Conservation (phyloP, 768 basidiomycete genomes). For the Auriscalpium vulgare region DNA sequence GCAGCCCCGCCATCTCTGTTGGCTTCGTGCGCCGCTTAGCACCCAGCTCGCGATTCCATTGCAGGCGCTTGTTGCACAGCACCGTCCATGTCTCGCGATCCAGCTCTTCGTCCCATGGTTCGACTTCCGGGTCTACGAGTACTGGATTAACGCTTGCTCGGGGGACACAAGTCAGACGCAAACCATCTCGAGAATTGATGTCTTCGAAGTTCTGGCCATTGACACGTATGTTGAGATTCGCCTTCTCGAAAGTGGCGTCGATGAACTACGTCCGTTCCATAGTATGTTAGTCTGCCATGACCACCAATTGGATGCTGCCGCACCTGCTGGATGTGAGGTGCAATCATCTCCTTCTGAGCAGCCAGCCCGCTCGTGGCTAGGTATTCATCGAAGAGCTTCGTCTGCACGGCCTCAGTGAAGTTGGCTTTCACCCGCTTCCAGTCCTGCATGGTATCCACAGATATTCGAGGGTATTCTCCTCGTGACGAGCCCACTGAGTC, state of each 20-base stretch:
- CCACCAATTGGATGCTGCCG: background rate
- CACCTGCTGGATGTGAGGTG: slow-evolving; percentile 8
- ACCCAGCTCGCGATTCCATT: slow-evolving; percentile 69
- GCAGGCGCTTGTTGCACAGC: slow-evolving; percentile 62
- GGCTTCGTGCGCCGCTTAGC: slow-evolving; percentile 60
- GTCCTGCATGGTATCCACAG: slow-evolving; percentile 9
- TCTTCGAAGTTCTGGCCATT: slow-evolving; percentile 15
- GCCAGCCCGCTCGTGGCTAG: slow-evolving; percentile 3
- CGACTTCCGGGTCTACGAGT: slow-evolving; percentile 41
- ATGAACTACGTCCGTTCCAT: slow-evolving; percentile 6
- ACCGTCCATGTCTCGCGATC: slow-evolving; percentile 73
- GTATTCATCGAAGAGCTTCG: slow-evolving; percentile 2
- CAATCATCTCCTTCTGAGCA: slow-evolving; percentile 1
- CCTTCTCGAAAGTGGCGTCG: slow-evolving; percentile 11
- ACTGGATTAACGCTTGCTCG: background rate
- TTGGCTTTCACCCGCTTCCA: slow-evolving; percentile 13
- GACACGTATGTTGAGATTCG: slow-evolving; percentile 12
- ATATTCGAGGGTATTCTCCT: slow-evolving; percentile 12
- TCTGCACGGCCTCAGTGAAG: slow-evolving; percentile 6
- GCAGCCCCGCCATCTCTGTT: slow-evolving; percentile 35
- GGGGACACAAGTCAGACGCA: too few species aligned
- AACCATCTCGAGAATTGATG: background rate
- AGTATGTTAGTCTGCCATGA: background rate
- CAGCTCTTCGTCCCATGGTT: slow-evolving; percentile 81
- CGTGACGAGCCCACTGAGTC: slow-evolving; percentile 9